Evolutionary conservation across 306 rosid species (phyloP).

Genomic region (Rubus parviflorus): DNA sequence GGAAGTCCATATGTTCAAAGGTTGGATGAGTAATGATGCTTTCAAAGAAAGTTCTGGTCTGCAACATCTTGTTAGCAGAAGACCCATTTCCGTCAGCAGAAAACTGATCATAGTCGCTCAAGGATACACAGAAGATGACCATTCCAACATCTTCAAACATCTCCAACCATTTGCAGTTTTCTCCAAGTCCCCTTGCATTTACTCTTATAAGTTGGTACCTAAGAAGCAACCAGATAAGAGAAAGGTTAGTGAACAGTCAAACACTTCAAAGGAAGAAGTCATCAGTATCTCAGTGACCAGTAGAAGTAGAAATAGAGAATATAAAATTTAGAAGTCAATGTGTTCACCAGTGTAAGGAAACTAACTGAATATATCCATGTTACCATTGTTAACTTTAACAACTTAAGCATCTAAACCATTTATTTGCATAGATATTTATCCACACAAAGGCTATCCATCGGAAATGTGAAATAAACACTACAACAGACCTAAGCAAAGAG

Average conservation of each 20-base stretch:
- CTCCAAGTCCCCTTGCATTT: slow-evolving; percentile 63
- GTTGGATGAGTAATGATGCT: slow-evolving; percentile 85
- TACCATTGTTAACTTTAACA: background rate
- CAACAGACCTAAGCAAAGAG: slow-evolving; percentile 63
- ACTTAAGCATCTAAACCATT: background rate
- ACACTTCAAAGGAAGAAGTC: background rate
- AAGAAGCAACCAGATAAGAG: slow-evolving; percentile 20
- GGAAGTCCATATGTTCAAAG: slow-evolving; percentile 86
- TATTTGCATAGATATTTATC: background rate
- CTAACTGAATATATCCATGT: too few species aligned
- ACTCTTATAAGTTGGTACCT: slow-evolving; percentile 64
- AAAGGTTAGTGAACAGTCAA: background rate
- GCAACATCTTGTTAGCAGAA: slow-evolving; percentile 71
- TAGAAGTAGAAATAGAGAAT: background rate
- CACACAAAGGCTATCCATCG: background rate
- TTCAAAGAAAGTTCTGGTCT: slow-evolving; percentile 72
- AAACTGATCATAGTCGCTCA: slow-evolving; percentile 84
- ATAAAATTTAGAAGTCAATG: background rate
- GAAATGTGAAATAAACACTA: slow-evolving; percentile 8
- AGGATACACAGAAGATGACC: slow-evolving; percentile 82
- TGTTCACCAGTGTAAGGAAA: background rate
- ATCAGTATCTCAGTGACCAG: background rate
- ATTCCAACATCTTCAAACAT: slow-evolving; percentile 97
- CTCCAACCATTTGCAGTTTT: slow-evolving; percentile 98
- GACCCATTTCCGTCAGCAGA: slow-evolving; percentile 64